Evolutionary conservation across 2,329 filamentous ascomycete genomes (phyloP).

Genomic region (Fusarium sp.): DNA sequence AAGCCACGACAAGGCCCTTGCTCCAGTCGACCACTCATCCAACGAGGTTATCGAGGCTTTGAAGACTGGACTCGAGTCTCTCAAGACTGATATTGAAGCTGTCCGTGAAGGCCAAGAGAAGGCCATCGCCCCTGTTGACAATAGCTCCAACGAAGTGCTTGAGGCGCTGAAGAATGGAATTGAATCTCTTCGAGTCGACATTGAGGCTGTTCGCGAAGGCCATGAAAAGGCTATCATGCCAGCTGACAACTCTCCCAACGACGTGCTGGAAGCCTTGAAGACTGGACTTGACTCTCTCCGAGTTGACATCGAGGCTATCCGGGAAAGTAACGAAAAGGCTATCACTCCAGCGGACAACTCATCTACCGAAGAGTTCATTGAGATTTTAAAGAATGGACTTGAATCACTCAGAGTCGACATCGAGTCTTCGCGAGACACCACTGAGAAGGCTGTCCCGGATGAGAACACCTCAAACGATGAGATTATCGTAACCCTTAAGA

Average conservation of each 20-base stretch:
- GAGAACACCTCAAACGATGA: constrained; percentile 83
- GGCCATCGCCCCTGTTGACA: constrained; percentile 67
- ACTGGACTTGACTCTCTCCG: constrained; percentile 75
- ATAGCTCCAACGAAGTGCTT: constrained; percentile 80
- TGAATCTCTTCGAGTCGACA: constrained; percentile 73
- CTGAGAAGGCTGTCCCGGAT: constrained; percentile 58
- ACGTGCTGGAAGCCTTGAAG: constrained; percentile 82
- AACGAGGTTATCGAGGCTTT: constrained; percentile 35
- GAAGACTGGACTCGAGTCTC: constrained; percentile 33
- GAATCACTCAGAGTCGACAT: constrained; percentile 37
- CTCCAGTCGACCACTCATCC: constrained; percentile 19
- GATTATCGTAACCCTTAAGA: constrained; percentile 82
- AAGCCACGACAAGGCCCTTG: constrained; percentile 58
- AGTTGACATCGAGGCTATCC: constrained; percentile 76
- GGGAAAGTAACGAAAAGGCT: constrained; percentile 63
- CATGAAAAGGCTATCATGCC: constrained; percentile 65
- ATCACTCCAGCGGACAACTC: constrained; percentile 27
- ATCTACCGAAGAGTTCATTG: constrained; percentile 31
- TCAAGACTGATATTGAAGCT: constrained; percentile 26
- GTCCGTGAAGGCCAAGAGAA: constrained; percentile 71
- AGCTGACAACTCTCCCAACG: constrained; percentile 76
- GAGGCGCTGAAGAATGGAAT: constrained; percentile 81
- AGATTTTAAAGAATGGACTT: constrained; percentile 35
- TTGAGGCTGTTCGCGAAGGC: constrained; percentile 73
- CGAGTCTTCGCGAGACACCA: constrained; percentile 67